A percentile compares a stretch with the other conserved stretches of the same genome.
phyloP scores from a whole-genome alignment of 805 yeast genomes.

The Candida caryicola region DNA sequence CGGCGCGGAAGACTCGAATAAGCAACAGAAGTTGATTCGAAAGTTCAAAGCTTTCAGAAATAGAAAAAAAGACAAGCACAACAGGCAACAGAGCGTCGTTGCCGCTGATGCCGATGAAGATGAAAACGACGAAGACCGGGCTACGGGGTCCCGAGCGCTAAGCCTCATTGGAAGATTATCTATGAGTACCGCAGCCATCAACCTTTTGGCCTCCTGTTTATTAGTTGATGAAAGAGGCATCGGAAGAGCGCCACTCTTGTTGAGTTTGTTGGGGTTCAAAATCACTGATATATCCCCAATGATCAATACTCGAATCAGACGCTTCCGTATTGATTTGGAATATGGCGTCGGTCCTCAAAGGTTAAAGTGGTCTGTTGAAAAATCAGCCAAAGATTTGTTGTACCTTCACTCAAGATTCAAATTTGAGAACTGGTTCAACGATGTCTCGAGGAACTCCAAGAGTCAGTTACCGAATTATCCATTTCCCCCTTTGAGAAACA shows the following conservation, averaged over 20 bases:
- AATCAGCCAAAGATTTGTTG: slow-evolving; percentile 69
- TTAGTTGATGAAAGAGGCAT: slow-evolving; percentile 72
- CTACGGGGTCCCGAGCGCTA: slow-evolving; percentile 38
- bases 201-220: slow-evolving; percentile 71
- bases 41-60: slow-evolving; percentile 25
- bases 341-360: slow-evolving; percentile 84
- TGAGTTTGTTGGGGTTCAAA: slow-evolving; percentile 67
- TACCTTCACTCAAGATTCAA: slow-evolving; percentile 68
- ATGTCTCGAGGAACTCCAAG: slow-evolving; percentile 30
- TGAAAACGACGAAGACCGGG: slow-evolving; percentile 23
- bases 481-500: slow-evolving; percentile 34
- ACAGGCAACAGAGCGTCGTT: slow-evolving; percentile 14
- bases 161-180: slow-evolving; percentile 43
- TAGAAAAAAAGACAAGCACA: slow-evolving; percentile 23
- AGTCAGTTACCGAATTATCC: slow-evolving; percentile 47
- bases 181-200: slow-evolving; percentile 70
- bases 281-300: slow-evolving; percentile 50
- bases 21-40: slow-evolving; percentile 18
- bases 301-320: slow-evolving; percentile 38
- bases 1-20: slow-evolving; percentile 13
- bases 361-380: slow-evolving; percentile 75
- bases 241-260: slow-evolving; percentile 76
- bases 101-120: slow-evolving; percentile 15
- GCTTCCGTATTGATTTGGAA: slow-evolving; percentile 70
- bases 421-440: slow-evolving; percentile 38